phyloP scores from a whole-genome alignment of 2,329 filamentous ascomycete genomes.

The Ascochyta lentis region DNA sequence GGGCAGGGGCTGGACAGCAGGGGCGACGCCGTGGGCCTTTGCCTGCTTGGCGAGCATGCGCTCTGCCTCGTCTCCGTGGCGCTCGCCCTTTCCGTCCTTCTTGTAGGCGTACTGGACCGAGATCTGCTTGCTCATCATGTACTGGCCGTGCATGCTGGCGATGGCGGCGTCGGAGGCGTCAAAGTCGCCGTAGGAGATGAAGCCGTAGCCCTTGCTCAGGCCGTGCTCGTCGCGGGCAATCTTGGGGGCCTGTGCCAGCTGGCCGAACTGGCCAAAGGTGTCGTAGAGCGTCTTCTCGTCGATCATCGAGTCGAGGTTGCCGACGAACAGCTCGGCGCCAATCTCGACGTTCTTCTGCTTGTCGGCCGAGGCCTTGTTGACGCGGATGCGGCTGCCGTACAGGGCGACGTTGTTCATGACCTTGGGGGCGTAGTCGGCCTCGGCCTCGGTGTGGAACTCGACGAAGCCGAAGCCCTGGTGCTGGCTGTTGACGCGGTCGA shows the following conservation, averaged over 20 bases:
- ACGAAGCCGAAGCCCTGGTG: conserved; percentile 99
- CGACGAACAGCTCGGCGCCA: conserved; percentile 95
- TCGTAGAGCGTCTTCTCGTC: conserved; percentile 97
- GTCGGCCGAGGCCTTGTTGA: conserved; percentile 94
- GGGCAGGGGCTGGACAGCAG: conserved; percentile 77
- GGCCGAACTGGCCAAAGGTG: conserved; percentile 91
- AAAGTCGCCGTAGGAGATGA: conserved; percentile 91
- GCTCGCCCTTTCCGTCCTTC: conserved; percentile 96
- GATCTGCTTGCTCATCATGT: conserved; percentile 95
- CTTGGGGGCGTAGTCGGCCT: conserved; percentile 94
- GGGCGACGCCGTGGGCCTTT: conserved; percentile 90
- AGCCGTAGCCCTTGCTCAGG: conserved; percentile 93
- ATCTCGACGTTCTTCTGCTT: conserved; percentile 94
- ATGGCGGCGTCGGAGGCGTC: conserved; percentile 93
- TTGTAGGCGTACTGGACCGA: conserved; percentile 99
- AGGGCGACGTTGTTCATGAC: conserved; percentile 96
- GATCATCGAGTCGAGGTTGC: conserved; percentile 92
- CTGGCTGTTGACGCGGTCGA: conserved; percentile 94
- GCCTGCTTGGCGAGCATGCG: conserved; percentile 89
- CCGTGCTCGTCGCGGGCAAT: conserved; percentile 85
- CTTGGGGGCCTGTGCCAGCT: conserved; percentile 83
- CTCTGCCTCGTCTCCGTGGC: conserved; percentile 94
- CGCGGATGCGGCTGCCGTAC: conserved; percentile 91
- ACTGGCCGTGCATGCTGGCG: conserved; percentile 92
- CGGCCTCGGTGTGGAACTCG: conserved; percentile 93